Percentiles rank a stretch among this genome's conserved stretches.
These are phyloP conservation scores for Arthrinium puccinioides DNA, from an alignment of 2,329 filamentous ascomycete genomes.

Conservation along the genomic window DNA sequence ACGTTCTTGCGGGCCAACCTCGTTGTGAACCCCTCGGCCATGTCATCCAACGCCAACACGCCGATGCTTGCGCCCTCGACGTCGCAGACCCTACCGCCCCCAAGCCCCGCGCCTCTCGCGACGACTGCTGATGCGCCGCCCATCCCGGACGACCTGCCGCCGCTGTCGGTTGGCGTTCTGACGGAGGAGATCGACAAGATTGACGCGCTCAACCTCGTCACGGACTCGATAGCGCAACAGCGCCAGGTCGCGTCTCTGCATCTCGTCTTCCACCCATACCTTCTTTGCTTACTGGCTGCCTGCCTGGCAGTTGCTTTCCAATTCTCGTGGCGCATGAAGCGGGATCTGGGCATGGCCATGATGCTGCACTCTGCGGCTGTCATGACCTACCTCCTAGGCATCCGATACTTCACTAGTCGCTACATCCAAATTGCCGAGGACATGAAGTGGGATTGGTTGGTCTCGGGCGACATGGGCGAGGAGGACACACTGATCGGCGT, in stretches of 20 bases:
- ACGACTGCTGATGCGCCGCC: slow-evolving; percentile 23
- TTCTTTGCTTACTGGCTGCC: slow-evolving; percentile 38
- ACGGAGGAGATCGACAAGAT: slow-evolving; percentile 52
- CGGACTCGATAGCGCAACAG: slow-evolving; percentile 79
- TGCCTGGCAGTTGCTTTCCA: slow-evolving; percentile 37
- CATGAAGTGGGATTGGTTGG: slow-evolving; percentile 56
- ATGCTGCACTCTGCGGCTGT: slow-evolving; percentile 54
- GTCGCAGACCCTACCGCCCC: slow-evolving; percentile 27
- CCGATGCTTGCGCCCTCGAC: slow-evolving; percentile 52
- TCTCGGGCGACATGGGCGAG: slow-evolving; percentile 25
- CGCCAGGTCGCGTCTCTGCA: slow-evolving; percentile 58
- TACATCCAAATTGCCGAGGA: slow-evolving; percentile 59
- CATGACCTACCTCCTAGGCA: slow-evolving; percentile 54
- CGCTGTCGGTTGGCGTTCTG: slow-evolving; percentile 55
- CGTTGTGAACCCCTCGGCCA: slow-evolving; percentile 53
- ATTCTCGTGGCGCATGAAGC: slow-evolving; percentile 33
- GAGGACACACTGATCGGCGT: slow-evolving; percentile 58
- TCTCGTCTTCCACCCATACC: slow-evolving; percentile 56
- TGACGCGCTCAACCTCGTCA: slow-evolving; percentile 64
- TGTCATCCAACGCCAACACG: slow-evolving; percentile 59
- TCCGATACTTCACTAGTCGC: slow-evolving; percentile 51
- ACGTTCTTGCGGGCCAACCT: slow-evolving; percentile 76
- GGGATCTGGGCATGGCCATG: slow-evolving; percentile 47
- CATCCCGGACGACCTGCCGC: slow-evolving; percentile 48
- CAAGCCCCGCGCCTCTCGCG: slow-evolving; percentile 27